Evolutionary conservation across 2,329 filamentous ascomycete species (phyloP).

Genomic region (Beauveria caledonica): DNA sequence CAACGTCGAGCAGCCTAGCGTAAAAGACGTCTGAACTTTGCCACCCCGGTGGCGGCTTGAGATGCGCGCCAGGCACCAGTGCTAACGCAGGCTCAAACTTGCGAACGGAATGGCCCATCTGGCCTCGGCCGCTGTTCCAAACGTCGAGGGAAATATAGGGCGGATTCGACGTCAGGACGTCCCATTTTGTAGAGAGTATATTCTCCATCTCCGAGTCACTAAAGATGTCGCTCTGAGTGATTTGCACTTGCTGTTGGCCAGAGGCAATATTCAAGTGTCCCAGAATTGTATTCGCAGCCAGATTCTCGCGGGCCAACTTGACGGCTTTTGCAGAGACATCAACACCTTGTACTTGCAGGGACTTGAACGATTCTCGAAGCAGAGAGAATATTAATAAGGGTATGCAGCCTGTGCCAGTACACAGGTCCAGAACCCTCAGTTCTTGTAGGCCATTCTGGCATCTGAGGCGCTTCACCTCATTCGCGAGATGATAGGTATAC

Average conservation of each 20-base stretch:
- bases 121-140: slow-evolving; percentile 30
- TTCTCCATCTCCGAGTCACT: slow-evolving; percentile 27
- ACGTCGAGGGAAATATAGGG: slow-evolving; percentile 68
- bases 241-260: slow-evolving; percentile 27
- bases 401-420: slow-evolving; percentile 88
- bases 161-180: slow-evolving; percentile 79
- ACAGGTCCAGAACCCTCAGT: slow-evolving; percentile 66
- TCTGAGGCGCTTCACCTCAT: slow-evolving; percentile 26
- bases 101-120: slow-evolving; percentile 64
- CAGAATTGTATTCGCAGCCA: slow-evolving; percentile 37
- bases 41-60: slow-evolving; percentile 25
- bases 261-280: slow-evolving; percentile 17
- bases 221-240: slow-evolving; percentile 44
- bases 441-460: background rate
- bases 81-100: slow-evolving; percentile 75
- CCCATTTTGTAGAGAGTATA: slow-evolving; percentile 27
- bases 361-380: slow-evolving; percentile 34
- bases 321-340: slow-evolving; percentile 66
- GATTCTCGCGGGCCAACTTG: slow-evolving; percentile 56
- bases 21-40: slow-evolving; percentile 55
- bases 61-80: slow-evolving; percentile 48
- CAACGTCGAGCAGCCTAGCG: slow-evolving; percentile 50
- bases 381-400: slow-evolving; percentile 64
- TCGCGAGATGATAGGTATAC: slow-evolving; percentile 50
- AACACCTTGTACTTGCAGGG: slow-evolving; percentile 54